Base-by-base conservation (phyloP, 73 alveolate genomes). In the Paramecium caudatum region DNA sequence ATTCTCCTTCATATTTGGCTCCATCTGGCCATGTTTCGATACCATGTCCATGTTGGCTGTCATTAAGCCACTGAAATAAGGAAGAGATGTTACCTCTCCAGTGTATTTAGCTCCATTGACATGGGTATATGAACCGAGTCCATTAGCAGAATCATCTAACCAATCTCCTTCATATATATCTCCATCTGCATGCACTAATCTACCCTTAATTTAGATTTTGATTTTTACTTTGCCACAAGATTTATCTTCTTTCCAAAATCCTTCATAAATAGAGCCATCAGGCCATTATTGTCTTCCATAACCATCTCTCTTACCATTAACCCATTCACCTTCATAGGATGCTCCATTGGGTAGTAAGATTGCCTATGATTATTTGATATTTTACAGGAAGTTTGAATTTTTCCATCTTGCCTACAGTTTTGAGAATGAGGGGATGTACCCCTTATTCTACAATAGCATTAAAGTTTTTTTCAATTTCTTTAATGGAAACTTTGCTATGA, bases 11-110 rank as follows among this genome's bases (percentile, higher is more conserved):
- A 90, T 96, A 96, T 48, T 92, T 83, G 23, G 97, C 91, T 23
- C 96, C 93, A 92, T 96, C 99, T 36, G 95, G 92, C 99, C 99
- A 96, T 27, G 94, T 61, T 68, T 96, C 99, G 36, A 92, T 86
- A 9, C 98, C 99, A 46, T 90, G 48, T 61, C 97, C 98, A 62
- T 82, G 95, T 90, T 96, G 97, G 13, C 85, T 61, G 78, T 96
- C 98, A 82, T 96, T 93, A 21, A 86, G 46, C 99, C 99, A 96
- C 80, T 55, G 30, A 61, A 74, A 17, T 16, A 7, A 3, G 9
- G 34, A 30, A 23, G 3, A 41, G 37, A 19, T 41, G 82, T 86
- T 91, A 92, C 93, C 69, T 90, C 91, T 33, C 99, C 99, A 85
- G 47, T 95, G 90, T 95, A 96, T 65, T 88, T 94, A 10, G 97